Percentiles rank a stretch among this genome's conserved stretches.
These are phyloP conservation scores for Podospora appendiculata DNA, from an alignment of 495 filamentous ascomycete species.

Conservation along the genomic window DNA sequence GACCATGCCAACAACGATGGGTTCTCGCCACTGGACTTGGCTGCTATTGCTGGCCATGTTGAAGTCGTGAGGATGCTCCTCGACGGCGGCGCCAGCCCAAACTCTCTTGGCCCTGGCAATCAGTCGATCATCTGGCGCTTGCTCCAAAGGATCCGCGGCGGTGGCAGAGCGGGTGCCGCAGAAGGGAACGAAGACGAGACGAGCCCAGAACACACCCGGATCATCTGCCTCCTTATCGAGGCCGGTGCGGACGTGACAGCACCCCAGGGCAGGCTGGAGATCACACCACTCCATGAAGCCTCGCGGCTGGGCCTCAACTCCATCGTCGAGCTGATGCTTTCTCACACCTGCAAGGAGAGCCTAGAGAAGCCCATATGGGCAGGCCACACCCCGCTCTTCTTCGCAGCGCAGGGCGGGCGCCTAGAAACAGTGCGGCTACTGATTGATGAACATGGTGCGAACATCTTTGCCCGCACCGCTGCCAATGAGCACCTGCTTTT, in stretches of 20 bases:
- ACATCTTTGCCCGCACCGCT: conserved; percentile 12
- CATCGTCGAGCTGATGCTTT: conserved; percentile 7
- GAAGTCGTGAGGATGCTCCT: conserved; percentile 21
- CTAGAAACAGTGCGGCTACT: conserved; percentile 19
- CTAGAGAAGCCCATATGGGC: conserved; percentile 6
- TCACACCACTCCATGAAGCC: conserved; percentile 11
- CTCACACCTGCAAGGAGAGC: conserved; percentile 2
- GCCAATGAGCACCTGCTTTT: conserved; percentile 7
- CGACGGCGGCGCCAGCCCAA: conserved; percentile 20
- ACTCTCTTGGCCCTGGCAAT: conserved; percentile 1
- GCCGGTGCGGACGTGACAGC: neutral
- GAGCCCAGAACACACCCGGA: neutral
- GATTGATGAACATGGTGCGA: conserved; percentile 17
- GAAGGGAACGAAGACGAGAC: neutral
- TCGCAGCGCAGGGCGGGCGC: conserved; percentile 25
- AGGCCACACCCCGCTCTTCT: conserved; percentile 13
- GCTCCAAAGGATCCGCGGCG: neutral
- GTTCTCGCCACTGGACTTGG: conserved; percentile 24
- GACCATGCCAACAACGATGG: conserved; percentile 13
- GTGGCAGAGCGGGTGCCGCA: neutral
- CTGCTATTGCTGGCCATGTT: conserved; percentile 23
- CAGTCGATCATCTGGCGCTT: conserved; percentile 1
- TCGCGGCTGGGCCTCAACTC: conserved; percentile 4
- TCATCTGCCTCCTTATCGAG: conserved; percentile 4
- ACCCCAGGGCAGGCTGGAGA: conserved; percentile 3